Evolutionary conservation across 2,329 filamentous ascomycete species (phyloP).

Genomic region (Lasiodiplodia gonubiensis): DNA sequence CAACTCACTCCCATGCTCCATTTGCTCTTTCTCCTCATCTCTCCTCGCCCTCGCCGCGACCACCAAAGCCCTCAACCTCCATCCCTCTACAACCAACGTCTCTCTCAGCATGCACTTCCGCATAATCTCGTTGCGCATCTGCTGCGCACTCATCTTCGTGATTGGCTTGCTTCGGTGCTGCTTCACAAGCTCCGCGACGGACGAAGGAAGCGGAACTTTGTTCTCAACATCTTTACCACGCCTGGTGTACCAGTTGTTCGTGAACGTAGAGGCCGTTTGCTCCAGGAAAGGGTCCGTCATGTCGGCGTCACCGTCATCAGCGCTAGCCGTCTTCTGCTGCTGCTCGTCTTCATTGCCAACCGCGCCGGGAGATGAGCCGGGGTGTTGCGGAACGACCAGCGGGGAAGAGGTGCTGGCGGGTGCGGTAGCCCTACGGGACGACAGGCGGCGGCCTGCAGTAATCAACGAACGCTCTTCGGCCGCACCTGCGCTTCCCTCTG

Average conservation of each 20-base stretch:
- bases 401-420: too few species aligned
- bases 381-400: neutral
- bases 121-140: conserved; percentile 12
- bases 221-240: too few species aligned
- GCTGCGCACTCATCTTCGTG: neutral
- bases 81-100: conserved; percentile 2
- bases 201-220: neutral
- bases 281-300: conserved; percentile 1
- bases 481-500: too few species aligned
- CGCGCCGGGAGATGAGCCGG: neutral
- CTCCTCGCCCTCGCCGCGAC: neutral
- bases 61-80: neutral
- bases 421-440: neutral
- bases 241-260: neutral
- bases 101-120: conserved; percentile 8
- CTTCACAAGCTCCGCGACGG: neutral
- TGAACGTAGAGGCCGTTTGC: too few species aligned
- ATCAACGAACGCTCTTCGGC: neutral
- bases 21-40: neutral
- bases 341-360: neutral
- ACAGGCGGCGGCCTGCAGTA: neutral
- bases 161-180: neutral
- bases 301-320: neutral
- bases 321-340: neutral
- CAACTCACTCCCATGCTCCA: neutral